Conservation (phyloP, 768 basidiomycete genomes). For the Basidioascus undulatus region DNA sequence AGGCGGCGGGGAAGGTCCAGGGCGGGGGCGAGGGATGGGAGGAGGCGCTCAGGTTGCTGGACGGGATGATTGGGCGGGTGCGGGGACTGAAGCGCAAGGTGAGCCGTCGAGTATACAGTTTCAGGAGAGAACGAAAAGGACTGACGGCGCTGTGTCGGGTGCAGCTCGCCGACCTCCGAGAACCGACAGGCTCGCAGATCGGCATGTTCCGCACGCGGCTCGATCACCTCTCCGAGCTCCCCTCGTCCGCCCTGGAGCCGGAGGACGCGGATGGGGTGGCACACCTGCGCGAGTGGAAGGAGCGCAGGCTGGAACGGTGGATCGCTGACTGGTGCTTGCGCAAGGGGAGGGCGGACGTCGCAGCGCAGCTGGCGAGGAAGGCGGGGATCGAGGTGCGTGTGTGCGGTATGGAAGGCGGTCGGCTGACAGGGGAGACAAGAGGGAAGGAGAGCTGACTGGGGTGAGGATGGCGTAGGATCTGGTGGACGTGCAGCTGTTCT, state of each 20-base stretch:
- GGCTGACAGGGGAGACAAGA: too few relatives aligned
- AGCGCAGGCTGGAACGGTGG: conserved; percentile 61
- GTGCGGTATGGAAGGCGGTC: too few relatives aligned
- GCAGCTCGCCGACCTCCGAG: too few relatives aligned
- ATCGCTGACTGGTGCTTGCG: conserved; percentile 80
- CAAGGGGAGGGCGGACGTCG: conserved; percentile 50
- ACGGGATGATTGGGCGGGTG: conserved; percentile 49
- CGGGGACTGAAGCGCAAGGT: conserved; percentile 78
- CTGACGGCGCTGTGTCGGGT: background rate
- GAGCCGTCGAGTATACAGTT: conserved; percentile 6
- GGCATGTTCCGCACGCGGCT: conserved; percentile 6
- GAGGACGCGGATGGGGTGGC: conserved; percentile 50
- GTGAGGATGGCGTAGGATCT: too few relatives aligned
- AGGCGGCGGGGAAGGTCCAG: conserved; percentile 14
- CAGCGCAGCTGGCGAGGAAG: conserved; percentile 47
- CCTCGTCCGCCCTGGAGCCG: conserved; percentile 25
- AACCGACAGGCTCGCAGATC: conserved; percentile 6
- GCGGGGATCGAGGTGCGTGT: conserved; percentile 48
- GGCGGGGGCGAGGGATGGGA: conserved; percentile 17
- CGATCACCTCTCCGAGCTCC: conserved; percentile 28
- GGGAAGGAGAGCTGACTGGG: too few relatives aligned
- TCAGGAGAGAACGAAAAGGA: background rate
- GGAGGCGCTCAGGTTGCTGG: conserved; percentile 36
- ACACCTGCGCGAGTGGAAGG: conserved; percentile 60
- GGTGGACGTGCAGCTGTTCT: conserved; percentile 77